phyloP scores from a whole-genome alignment of 306 rosid genomes.

The Hippophae rhamnoides region DNA sequence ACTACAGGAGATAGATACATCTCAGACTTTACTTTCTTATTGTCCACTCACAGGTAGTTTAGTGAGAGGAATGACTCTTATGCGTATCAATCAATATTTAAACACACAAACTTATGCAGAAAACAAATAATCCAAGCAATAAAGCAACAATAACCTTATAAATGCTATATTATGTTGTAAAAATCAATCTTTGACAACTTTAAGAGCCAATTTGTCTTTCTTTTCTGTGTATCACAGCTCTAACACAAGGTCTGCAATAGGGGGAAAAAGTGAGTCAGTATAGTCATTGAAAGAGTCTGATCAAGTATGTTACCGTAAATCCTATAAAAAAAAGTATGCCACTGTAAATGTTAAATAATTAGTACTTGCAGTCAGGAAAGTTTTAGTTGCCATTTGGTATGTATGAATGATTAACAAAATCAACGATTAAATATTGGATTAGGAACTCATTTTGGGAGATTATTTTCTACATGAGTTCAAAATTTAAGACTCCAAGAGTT shows the following conservation, averaged over 20 bases:
- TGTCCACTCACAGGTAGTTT: too few relatives aligned
- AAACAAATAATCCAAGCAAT: too few relatives aligned
- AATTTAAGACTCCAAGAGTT: too few relatives aligned
- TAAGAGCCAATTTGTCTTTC: slow-evolving; percentile 24
- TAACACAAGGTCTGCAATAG: slow-evolving; percentile 61
- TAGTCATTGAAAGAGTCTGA: neutral
- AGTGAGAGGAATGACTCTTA: too few relatives aligned
- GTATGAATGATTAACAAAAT: neutral
- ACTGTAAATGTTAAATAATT: neutral
- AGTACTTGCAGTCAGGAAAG: too few relatives aligned
- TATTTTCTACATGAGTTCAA: neutral
- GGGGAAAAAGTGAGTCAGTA: slow-evolving; percentile 15
- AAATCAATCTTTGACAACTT: slow-evolving; percentile 50
- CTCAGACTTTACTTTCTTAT: too few relatives aligned
- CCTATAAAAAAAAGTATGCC: too few relatives aligned
- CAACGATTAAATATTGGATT: neutral
- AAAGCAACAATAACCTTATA: too few relatives aligned
- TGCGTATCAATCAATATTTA: too few relatives aligned
- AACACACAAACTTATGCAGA: too few relatives aligned
- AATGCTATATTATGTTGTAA: neutral
- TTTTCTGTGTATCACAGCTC: slow-evolving; percentile 51
- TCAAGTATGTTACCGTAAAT: neutral
- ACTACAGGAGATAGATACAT: too few relatives aligned
- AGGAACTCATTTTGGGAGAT: neutral
- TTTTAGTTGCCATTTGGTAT: too few relatives aligned